phyloP scores from a whole-genome alignment of 1,284 basidiomycete genomes.

The Inonotus obliquus region DNA sequence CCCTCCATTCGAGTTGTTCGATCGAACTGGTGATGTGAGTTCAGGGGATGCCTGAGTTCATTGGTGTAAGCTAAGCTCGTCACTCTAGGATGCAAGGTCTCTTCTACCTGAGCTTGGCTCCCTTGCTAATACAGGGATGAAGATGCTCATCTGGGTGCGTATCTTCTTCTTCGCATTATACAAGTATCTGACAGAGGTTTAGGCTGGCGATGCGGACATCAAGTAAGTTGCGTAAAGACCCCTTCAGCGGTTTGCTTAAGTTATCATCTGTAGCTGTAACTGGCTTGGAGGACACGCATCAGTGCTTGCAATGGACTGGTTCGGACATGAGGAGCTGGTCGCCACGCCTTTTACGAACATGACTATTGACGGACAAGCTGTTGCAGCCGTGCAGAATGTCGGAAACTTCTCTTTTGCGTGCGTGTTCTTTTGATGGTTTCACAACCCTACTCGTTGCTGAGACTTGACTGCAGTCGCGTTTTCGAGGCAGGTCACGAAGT shows the following conservation, averaged over 20 bases:
- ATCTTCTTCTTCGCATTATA: background rate
- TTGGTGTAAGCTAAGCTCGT: constrained; percentile 28
- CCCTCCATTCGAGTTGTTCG: constrained; percentile 37
- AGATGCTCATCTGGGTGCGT: constrained; percentile 56
- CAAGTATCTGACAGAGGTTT: background rate
- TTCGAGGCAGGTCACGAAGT: constrained; percentile 56
- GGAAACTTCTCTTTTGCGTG: constrained; percentile 61
- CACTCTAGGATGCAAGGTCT: constrained; percentile 45
- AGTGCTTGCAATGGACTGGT: constrained; percentile 59
- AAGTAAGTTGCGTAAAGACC: constrained; percentile 32
- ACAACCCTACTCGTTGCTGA: background rate
- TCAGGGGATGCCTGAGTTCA: constrained; percentile 29
- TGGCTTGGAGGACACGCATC: constrained; percentile 56
- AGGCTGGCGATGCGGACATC: constrained; percentile 66
- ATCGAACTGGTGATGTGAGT: constrained; percentile 32
- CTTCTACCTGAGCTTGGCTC: constrained; percentile 47
- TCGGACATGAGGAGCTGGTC: constrained; percentile 44
- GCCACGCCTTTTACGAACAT: constrained; percentile 53
- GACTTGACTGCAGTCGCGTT: constrained; percentile 36
- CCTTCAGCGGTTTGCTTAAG: constrained; percentile 16
- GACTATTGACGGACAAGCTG: constrained; percentile 44
- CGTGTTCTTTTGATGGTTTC: constrained; percentile 23
- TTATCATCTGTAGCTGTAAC: constrained; percentile 42
- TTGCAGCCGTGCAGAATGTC: constrained; percentile 59
- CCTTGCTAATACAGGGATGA: constrained; percentile 49